Base-by-base conservation (phyloP, 805 yeast species). In the Lipomyces sp. region DNA sequence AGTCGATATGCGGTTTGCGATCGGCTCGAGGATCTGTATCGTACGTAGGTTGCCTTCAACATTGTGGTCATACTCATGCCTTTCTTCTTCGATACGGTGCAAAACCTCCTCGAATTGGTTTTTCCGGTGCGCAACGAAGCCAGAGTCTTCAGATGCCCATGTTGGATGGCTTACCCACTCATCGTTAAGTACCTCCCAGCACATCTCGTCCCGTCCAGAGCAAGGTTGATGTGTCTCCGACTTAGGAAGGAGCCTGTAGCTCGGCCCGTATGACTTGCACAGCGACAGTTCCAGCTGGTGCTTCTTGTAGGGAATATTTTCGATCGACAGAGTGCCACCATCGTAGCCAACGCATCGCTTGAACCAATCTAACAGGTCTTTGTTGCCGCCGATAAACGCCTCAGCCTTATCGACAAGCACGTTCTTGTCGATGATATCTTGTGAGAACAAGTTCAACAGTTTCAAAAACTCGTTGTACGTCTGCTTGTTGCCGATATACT, bases 141-240 rank as follows among this genome's bases (percentile, higher is more conserved):
- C 99, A 11, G 96, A 86, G 68, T 93, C 99, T 68, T 93, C 99
- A 0, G 98, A 91, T 3, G 98, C 98, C 99, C 99, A 93, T n/a
- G 96, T 95, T 21, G 99, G 99, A 69, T 93, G 98, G 5, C 97
- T 96, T 32, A 93, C 98, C 97, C 98, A 93, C 69, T 91, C 98
- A 68, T 93, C 98, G 68, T 93, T 93, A 61, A 93, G 76, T 14
- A 93, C 96, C 65, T 91, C 97, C 97, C 97, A 91, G 67, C 98
- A 93, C 90, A 93, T 86, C 62, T 91, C 98, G 69, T 93, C 99
- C 63, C 99, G 81, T 16, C 98, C 98, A 8, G 95, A 86, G 63
- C 98, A 91, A 21, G 98, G 97, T 95, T 89, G 89, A 64, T 81
- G 86, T 0, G 96, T 87, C 67, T 91, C 98, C 0, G 93, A 80